Conservation (phyloP, 2,329 filamentous ascomycete species). For the Pyrenophora tritici-repentis region DNA sequence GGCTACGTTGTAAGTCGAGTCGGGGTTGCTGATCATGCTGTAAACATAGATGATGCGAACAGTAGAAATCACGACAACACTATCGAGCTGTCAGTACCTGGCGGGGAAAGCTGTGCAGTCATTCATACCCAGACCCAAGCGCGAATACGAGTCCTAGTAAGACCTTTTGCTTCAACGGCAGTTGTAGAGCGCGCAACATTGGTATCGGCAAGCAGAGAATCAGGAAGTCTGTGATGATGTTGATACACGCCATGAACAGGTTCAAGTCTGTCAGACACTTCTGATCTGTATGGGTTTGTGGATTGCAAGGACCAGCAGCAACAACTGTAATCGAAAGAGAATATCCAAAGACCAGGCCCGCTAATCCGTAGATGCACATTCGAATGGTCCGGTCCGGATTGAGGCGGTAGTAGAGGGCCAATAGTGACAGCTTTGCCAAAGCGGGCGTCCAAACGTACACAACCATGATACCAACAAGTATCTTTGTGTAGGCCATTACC, state of each 20-base stretch:
- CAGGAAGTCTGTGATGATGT: slow-evolving; percentile 44
- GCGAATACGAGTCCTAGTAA: slow-evolving; percentile 37
- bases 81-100: slow-evolving; percentile 3
- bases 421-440: slow-evolving; percentile 27
- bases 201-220: slow-evolving; percentile 38
- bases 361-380: slow-evolving; percentile 18
- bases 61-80: slow-evolving; percentile 24
- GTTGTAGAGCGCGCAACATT: slow-evolving; percentile 28
- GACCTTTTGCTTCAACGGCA: slow-evolving; percentile 34
- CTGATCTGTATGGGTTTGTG: slow-evolving; percentile 13
- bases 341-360: slow-evolving; percentile 21
- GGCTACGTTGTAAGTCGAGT: slow-evolving; percentile 25
- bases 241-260: slow-evolving; percentile 31
- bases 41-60: slow-evolving; percentile 29
- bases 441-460: slow-evolving; percentile 29
- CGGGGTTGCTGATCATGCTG: slow-evolving; percentile 20
- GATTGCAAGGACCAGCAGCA: slow-evolving; percentile 25
- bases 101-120: neutral
- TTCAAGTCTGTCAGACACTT: slow-evolving; percentile 24
- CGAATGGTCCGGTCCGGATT: slow-evolving; percentile 16
- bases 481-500: slow-evolving; percentile 12
- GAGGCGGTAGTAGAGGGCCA: slow-evolving; percentile 27
- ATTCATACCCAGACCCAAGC: slow-evolving; percentile 29
- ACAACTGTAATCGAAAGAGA: slow-evolving; percentile 24
- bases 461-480: slow-evolving; percentile 21